Conservation (phyloP, 2,329 filamentous ascomycete species). For the Penicillium sp. region DNA sequence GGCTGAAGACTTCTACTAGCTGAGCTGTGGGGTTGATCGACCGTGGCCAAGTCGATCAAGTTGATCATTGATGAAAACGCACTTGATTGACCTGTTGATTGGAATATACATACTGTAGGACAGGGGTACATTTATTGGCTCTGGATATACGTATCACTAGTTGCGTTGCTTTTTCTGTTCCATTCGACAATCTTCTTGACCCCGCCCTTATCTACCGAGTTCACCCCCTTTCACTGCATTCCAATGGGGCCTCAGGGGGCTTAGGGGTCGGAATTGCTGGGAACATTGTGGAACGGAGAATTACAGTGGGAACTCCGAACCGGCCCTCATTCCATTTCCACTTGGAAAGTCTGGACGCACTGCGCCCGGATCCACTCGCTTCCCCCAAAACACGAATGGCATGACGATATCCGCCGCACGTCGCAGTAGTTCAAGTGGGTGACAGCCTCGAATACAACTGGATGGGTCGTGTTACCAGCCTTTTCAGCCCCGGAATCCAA, state of each 20-base stretch:
- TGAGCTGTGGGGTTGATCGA: constrained; percentile 3
- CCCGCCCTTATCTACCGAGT: background rate
- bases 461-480: background rate
- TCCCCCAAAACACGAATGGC: background rate
- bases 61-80: background rate
- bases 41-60: background rate
- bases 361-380: background rate
- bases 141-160: background rate
- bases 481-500: background rate
- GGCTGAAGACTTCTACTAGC: background rate
- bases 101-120: no score
- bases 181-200: background rate
- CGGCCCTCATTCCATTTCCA: background rate
- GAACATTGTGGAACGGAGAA: background rate
- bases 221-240: background rate
- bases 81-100: background rate
- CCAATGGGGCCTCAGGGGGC: background rate
- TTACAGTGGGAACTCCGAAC: background rate
- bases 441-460: background rate
- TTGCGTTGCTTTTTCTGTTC: background rate
- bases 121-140: no score
- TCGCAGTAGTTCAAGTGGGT: background rate
- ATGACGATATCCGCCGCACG: background rate
- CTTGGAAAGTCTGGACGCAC: background rate
- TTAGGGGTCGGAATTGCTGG: background rate